Conservation (phyloP, 768 basidiomycete genomes). For the Rhodocollybia butyracea region DNA sequence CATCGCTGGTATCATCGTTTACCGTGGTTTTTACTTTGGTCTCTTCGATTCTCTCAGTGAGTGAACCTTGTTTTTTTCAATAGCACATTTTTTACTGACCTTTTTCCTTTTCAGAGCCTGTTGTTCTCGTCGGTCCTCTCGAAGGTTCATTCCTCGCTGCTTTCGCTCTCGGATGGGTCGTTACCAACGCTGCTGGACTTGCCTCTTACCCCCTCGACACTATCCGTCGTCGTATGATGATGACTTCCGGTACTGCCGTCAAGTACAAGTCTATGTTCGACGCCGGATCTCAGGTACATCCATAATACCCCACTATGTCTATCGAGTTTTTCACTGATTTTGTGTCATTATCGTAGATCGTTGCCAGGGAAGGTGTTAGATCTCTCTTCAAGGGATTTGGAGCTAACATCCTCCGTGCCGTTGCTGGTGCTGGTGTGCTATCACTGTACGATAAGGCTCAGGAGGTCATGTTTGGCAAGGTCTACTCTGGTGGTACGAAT, state of each 20-base stretch:
- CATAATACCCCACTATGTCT: neutral
- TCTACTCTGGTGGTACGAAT: slow-evolving; percentile 87
- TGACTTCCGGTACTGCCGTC: slow-evolving; percentile 73
- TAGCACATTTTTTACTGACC: slow-evolving; percentile 19
- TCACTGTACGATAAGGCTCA: slow-evolving; percentile 99
- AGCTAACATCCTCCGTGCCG: slow-evolving; percentile 88
- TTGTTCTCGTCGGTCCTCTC: slow-evolving; percentile 75
- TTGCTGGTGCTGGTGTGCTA: slow-evolving; percentile 99
- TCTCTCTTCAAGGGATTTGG: slow-evolving; percentile 88
- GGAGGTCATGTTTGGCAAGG: slow-evolving; percentile 95
- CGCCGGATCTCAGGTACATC: slow-evolving; percentile 43
- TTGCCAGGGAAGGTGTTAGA: slow-evolving; percentile 73
- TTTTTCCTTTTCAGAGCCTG: slow-evolving; percentile 52
- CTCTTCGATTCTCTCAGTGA: slow-evolving; percentile 68
- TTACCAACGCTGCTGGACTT: slow-evolving; percentile 83
- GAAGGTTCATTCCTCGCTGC: slow-evolving; percentile 81
- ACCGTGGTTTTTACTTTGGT: slow-evolving; percentile 86
- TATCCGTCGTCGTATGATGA: slow-evolving; percentile 91
- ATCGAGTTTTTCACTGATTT: too few relatives aligned
- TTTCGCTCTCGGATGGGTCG: slow-evolving; percentile 81
- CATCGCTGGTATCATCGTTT: slow-evolving; percentile 84
- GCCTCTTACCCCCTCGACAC: slow-evolving; percentile 74
- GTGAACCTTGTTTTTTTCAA: slow-evolving; percentile 22
- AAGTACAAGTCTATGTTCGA: slow-evolving; percentile 88
- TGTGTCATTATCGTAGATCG: too few relatives aligned